Evolutionary conservation across 805 yeast genomes (phyloP).

Genomic region (Metschnikowia similis): DNA sequence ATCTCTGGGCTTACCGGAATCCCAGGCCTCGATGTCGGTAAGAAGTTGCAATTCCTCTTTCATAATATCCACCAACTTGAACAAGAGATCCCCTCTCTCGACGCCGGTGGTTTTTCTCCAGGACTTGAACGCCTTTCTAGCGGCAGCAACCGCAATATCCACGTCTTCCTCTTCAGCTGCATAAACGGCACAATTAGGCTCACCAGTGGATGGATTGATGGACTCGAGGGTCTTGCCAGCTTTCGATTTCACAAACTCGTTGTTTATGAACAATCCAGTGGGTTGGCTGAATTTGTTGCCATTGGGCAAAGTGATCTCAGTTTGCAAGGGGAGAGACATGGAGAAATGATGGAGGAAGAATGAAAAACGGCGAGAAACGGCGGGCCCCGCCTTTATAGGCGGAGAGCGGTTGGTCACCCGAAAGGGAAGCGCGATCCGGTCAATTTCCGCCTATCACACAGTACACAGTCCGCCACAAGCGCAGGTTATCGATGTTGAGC

Average conservation of each 20-base stretch:
- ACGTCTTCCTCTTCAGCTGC: slow-evolving; percentile 42
- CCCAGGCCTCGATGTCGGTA: slow-evolving; percentile 43
- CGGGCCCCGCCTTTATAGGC: neutral
- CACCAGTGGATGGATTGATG: slow-evolving; percentile 41
- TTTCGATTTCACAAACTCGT: slow-evolving; percentile 30
- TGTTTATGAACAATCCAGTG: slow-evolving; percentile 58
- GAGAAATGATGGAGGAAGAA: neutral
- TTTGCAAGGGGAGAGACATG: slow-evolving; percentile 36
- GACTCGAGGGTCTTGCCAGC: slow-evolving; percentile 36
- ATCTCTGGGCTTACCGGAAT: slow-evolving; percentile 44
- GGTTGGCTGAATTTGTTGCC: slow-evolving; percentile 53
- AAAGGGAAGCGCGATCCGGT: slow-evolving; percentile 3
- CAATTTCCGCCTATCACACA: neutral
- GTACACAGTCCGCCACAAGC: neutral
- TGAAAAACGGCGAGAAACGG: neutral
- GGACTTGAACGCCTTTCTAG: slow-evolving; percentile 33
- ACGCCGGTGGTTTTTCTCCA: slow-evolving; percentile 48
- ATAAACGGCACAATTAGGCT: slow-evolving; percentile 38
- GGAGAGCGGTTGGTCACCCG: neutral
- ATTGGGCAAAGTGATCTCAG: slow-evolving; percentile 44
- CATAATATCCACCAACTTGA: slow-evolving; percentile 35
- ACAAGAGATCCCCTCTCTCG: slow-evolving; percentile 35
- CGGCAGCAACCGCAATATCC: slow-evolving; percentile 38
- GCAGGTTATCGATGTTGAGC: no score
- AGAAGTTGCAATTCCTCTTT: slow-evolving; percentile 30